Conservation (phyloP, 2,329 filamentous ascomycete genomes). For the Akanthomyces dipterigenus region DNA sequence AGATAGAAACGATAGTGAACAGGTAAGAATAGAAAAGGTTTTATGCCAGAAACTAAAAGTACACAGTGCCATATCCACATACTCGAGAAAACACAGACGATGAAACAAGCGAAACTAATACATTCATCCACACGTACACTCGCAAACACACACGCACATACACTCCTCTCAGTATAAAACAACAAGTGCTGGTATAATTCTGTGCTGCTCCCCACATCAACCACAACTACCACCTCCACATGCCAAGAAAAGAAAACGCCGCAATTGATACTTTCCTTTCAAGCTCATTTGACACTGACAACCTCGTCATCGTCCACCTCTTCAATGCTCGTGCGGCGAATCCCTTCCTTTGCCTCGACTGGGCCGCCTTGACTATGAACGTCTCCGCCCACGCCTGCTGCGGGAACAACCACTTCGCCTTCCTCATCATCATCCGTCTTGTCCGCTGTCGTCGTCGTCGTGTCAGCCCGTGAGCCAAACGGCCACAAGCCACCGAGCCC, state of each 20-base stretch:
- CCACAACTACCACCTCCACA: not conserved
- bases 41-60: not conserved
- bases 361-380: conserved; percentile 26
- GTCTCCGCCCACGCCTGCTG: conserved; percentile 20
- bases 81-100: not conserved
- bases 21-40: not conserved
- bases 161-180: not conserved
- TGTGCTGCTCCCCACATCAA: not conserved
- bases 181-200: not conserved
- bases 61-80: not conserved
- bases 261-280: not conserved
- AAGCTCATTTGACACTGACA: conserved; percentile 15
- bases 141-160: not conserved
- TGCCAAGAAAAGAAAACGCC: not conserved
- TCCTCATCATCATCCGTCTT: conserved; percentile 22
- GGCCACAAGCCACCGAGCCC: conserved; percentile 51
- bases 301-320: conserved; percentile 48
- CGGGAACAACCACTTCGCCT: conserved; percentile 17
- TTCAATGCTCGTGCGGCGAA: conserved; percentile 51
- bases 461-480: conserved; percentile 35
- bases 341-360: conserved; percentile 47
- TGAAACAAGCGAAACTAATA: not conserved
- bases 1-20: not conserved
- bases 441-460: conserved; percentile 31
- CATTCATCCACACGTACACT: not conserved